Conservation (phyloP, 177 flowering plant species). For the Vitis hybrid region DNA sequence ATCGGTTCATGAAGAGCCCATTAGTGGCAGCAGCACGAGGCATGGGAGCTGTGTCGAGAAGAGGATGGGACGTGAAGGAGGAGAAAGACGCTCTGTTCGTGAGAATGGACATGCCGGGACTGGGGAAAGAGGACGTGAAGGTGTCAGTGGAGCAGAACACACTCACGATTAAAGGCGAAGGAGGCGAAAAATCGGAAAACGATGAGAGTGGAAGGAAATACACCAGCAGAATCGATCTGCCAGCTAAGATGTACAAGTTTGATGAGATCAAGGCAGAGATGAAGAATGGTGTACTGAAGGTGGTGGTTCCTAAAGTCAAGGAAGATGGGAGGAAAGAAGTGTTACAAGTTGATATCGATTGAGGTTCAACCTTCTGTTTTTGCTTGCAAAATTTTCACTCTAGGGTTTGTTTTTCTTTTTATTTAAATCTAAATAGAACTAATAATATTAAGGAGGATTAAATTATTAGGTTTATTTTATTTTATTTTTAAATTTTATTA, state of each 20-base stretch:
- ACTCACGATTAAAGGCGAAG: slow-evolving; percentile 60
- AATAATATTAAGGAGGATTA: too few species aligned
- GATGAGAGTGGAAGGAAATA: slow-evolving; percentile 44
- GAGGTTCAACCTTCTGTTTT: neutral
- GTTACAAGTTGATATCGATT: slow-evolving; percentile 46
- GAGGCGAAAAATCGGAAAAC: slow-evolving; percentile 35
- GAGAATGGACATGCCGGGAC: slow-evolving; percentile 75
- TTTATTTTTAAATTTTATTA: too few species aligned
- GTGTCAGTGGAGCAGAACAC: slow-evolving; percentile 67
- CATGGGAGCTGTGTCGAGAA: slow-evolving; percentile 32
- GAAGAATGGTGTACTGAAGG: slow-evolving; percentile 78
- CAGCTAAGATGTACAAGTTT: slow-evolving; percentile 37
- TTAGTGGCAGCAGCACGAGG: slow-evolving; percentile 27
- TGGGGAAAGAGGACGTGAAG: slow-evolving; percentile 59
- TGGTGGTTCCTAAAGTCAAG: slow-evolving; percentile 60
- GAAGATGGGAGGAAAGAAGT: slow-evolving; percentile 63
- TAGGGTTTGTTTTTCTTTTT: too few species aligned
- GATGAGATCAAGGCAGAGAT: slow-evolving; percentile 76
- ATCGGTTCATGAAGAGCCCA: slow-evolving; percentile 44
- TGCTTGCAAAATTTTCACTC: too few species aligned
- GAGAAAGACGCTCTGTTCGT: slow-evolving; percentile 43
- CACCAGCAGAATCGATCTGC: slow-evolving; percentile 58
- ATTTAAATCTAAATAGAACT: too few species aligned
- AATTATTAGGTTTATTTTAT: too few species aligned
- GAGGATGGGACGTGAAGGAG: slow-evolving; percentile 64